phyloP scores from a whole-genome alignment of 1,284 basidiomycete species.

The Ustilago crameri region DNA sequence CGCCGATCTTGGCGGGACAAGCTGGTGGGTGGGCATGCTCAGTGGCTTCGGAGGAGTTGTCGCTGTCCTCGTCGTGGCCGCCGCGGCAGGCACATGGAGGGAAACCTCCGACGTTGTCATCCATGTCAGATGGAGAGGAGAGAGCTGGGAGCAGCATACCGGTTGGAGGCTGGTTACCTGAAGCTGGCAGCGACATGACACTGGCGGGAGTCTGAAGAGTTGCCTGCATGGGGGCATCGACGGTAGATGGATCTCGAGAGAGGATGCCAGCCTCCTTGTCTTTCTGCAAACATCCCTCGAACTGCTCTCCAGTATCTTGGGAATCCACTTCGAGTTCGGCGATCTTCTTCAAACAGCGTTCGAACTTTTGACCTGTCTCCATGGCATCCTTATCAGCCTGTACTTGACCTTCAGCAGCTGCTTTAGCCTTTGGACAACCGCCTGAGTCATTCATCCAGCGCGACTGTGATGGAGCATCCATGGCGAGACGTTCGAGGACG shows the following conservation, averaged over 20 bases:
- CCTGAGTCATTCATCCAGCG: constrained; percentile 15
- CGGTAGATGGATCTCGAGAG: constrained; percentile 5
- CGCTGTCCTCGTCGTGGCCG: constrained; percentile 13
- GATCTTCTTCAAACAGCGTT: constrained; percentile 31
- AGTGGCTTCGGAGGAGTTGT: constrained; percentile 4
- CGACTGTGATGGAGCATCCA: constrained; percentile 29
- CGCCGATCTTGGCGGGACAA: constrained; percentile 34
- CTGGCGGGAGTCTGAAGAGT: constrained; percentile 10
- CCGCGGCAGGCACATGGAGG: constrained; percentile 37
- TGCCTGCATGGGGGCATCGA: constrained; percentile 1
- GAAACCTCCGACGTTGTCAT: constrained; percentile 6
- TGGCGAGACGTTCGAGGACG: constrained; percentile 64
- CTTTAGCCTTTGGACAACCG: constrained; percentile 14
- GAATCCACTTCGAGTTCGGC: constrained; percentile 14
- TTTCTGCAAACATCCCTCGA: constrained; percentile 34
- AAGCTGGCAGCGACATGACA: constrained; percentile 7
- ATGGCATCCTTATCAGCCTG: constrained; percentile 6
- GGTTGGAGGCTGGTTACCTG: constrained; percentile 2
- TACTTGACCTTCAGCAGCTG: background rate
- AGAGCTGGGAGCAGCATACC: constrained; percentile 34
- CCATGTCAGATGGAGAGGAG: constrained; percentile 11
- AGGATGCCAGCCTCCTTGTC: constrained; percentile 31
- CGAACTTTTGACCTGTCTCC: constrained; percentile 22
- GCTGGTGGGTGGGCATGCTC: constrained; percentile 5
- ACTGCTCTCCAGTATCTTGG: constrained; percentile 18